phyloP scores from a whole-genome alignment of 2,329 filamentous ascomycete species.

The Aspergillus pseudoviridinutans region DNA sequence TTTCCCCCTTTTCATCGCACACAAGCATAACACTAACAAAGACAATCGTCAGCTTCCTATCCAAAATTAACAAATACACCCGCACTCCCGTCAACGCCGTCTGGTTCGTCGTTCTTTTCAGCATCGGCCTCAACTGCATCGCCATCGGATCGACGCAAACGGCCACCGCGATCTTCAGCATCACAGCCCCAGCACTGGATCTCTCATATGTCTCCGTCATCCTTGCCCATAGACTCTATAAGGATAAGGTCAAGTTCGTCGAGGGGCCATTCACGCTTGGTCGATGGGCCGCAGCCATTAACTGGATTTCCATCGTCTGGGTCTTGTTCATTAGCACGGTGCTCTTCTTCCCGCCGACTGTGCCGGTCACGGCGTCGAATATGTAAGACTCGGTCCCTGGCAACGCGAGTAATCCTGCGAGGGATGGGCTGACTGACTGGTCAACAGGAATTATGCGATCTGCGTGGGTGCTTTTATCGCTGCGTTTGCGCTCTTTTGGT shows the following conservation, averaged over 20 bases:
- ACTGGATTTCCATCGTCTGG: constrained; percentile 56
- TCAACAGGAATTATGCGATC: constrained; percentile 46
- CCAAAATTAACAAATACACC: constrained; percentile 51
- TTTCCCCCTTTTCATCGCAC: not conserved
- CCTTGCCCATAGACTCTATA: constrained; percentile 53
- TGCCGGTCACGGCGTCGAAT: constrained; percentile 47
- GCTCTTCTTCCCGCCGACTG: constrained; percentile 51
- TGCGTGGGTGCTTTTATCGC: constrained; percentile 46
- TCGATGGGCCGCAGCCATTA: constrained; percentile 52
- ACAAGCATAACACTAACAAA: not conserved
- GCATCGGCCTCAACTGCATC: constrained; percentile 48
- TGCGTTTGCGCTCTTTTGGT: constrained; percentile 49
- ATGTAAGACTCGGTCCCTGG: constrained; percentile 34
- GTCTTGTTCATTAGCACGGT: constrained; percentile 60
- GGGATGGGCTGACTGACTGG: not conserved
- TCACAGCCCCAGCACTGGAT: constrained; percentile 51
- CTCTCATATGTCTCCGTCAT: constrained; percentile 59
- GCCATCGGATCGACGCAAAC: constrained; percentile 43
- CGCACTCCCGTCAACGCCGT: constrained; percentile 60
- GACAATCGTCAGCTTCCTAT: constrained; percentile 42
- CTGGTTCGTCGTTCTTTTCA: constrained; percentile 61
- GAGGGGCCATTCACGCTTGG: constrained; percentile 58
- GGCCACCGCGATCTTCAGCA: constrained; percentile 49
- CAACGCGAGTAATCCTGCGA: not conserved
- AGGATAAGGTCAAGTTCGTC: constrained; percentile 49